Evolutionary conservation across 2,329 filamentous ascomycete genomes (phyloP).

Genomic region (Venturia pyrina): DNA sequence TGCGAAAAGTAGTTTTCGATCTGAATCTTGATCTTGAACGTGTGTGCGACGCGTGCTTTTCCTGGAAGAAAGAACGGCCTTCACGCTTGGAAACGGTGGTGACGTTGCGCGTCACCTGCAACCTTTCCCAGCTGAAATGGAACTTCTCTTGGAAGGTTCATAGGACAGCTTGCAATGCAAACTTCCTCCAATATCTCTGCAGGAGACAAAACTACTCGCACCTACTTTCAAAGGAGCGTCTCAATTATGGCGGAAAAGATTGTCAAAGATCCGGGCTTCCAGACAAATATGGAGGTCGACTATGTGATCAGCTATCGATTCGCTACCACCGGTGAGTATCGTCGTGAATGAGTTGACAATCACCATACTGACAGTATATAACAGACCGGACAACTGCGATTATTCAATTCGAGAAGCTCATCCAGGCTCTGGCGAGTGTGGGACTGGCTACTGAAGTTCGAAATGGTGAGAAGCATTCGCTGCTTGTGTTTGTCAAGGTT

Average conservation of each 20-base stretch:
- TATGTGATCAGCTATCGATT: slow-evolving; percentile 79
- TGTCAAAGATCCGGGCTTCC: background rate
- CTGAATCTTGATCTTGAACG: background rate
- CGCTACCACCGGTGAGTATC: slow-evolving; percentile 49
- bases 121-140: background rate
- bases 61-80: background rate
- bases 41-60: background rate
- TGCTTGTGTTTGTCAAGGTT: slow-evolving; percentile 76
- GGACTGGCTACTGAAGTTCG: slow-evolving; percentile 86
- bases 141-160: background rate
- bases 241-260: slow-evolving; percentile 1
- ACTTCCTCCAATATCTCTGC: background rate
- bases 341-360: background rate
- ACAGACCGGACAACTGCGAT: slow-evolving; percentile 60
- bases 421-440: slow-evolving; percentile 63
- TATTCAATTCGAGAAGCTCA: slow-evolving; percentile 66
- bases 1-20: too few species aligned
- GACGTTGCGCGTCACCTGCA: background rate
- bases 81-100: background rate
- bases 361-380: slow-evolving; percentile 13
- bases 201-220: background rate
- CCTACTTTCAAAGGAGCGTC: background rate
- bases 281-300: slow-evolving; percentile 54
- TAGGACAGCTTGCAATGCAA: background rate
- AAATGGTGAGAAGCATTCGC: slow-evolving; percentile 60